Conservation (phyloP, 345 rosid genomes). For the Balakata baccata region DNA sequence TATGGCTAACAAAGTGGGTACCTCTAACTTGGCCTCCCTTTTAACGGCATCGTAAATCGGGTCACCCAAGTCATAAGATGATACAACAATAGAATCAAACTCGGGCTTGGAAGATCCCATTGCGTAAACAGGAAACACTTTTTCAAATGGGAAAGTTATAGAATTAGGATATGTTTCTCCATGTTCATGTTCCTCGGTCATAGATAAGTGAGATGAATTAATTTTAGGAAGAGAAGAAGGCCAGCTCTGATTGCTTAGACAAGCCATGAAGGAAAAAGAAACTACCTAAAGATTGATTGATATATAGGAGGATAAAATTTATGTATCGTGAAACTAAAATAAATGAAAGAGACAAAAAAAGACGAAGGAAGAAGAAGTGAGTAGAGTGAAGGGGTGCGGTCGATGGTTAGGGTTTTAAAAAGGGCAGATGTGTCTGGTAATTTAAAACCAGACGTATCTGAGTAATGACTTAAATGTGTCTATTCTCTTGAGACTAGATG, state of each 20-base stretch:
- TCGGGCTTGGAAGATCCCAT: slow-evolving; percentile 42
- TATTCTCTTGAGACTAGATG: too few relatives aligned
- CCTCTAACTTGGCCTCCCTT: slow-evolving; percentile 83
- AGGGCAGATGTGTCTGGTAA: too few relatives aligned
- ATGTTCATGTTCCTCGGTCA: slow-evolving; percentile 18
- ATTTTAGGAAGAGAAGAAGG: slow-evolving; percentile 25
- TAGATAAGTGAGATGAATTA: slow-evolving; percentile 25
- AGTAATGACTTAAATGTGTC: too few relatives aligned
- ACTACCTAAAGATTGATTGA: not conserved
- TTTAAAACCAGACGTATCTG: too few relatives aligned
- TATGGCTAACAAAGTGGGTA: slow-evolving; percentile 37
- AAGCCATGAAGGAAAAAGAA: slow-evolving; percentile 38
- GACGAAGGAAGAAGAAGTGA: not conserved
- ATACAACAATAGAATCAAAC: slow-evolving; percentile 29
- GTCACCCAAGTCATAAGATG: slow-evolving; percentile 42
- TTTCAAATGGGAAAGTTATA: slow-evolving; percentile 48
- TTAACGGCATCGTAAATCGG: slow-evolving; percentile 77
- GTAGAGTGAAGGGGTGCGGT: too few relatives aligned
- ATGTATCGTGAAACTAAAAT: not conserved
- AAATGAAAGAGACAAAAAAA: not conserved
- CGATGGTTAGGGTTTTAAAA: too few relatives aligned
- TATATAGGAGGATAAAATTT: not conserved
- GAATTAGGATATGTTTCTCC: slow-evolving; percentile 12
- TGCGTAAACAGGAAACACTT: slow-evolving; percentile 67
- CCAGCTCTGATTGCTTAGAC: slow-evolving; percentile 35